Evolutionary conservation across 176 grass and related monocot genomes (phyloP).

Genomic region (Juncus inflexus): DNA sequence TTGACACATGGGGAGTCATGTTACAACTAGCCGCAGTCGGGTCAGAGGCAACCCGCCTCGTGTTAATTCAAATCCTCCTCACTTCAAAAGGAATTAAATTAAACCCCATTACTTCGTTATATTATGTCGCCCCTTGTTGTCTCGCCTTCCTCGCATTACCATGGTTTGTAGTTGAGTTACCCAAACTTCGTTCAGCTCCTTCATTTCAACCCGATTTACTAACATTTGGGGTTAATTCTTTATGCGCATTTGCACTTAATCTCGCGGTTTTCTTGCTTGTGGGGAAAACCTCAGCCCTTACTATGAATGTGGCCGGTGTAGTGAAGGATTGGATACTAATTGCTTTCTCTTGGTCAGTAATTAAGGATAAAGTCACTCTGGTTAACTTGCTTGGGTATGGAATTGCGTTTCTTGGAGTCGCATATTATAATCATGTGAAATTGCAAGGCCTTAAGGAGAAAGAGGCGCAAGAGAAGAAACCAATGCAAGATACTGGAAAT

Average conservation of each 20-base stretch:
- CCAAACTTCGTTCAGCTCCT: constrained; percentile 26
- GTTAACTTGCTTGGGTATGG: constrained; percentile 48
- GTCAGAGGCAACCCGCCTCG: constrained; percentile 44
- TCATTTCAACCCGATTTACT: constrained; percentile 36
- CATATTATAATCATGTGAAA: constrained; percentile 55
- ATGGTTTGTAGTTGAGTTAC: constrained; percentile 39
- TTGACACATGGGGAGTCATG: constrained; percentile 37
- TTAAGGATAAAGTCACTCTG: constrained; percentile 43
- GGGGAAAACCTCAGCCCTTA: constrained; percentile 50
- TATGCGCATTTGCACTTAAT: constrained; percentile 51
- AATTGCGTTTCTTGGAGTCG: constrained; percentile 53
- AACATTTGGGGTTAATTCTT: constrained; percentile 35
- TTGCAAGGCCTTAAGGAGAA: constrained; percentile 50
- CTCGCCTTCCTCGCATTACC: constrained; percentile 40
- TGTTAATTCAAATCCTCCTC: constrained; percentile 53
- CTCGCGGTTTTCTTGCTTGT: constrained; percentile 54
- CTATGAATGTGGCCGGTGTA: constrained; percentile 58
- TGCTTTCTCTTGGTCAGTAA: constrained; percentile 55
- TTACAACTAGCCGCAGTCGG: constrained; percentile 46
- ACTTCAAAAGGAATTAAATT: constrained; percentile 45
- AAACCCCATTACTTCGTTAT: constrained; percentile 58
- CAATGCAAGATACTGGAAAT: background rate
- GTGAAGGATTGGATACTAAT: constrained; percentile 61
- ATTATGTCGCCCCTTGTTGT: constrained; percentile 54
- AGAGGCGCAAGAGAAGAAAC: constrained; percentile 34